phyloP scores from a whole-genome alignment of 2,329 filamentous ascomycete species.

The Penicillium sp. region DNA sequence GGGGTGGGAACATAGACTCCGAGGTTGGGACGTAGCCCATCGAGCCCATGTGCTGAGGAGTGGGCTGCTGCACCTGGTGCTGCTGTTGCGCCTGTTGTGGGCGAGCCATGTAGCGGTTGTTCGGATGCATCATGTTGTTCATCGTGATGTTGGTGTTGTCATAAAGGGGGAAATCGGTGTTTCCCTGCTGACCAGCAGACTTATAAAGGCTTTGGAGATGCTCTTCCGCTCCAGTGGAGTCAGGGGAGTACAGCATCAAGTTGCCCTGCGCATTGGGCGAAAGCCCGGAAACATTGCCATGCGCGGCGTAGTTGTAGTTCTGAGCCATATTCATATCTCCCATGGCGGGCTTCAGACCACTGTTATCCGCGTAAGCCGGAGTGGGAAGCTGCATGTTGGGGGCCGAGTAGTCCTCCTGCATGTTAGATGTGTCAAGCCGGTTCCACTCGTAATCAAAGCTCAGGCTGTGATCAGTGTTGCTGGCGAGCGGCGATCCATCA shows the following conservation, averaged over 20 bases:
- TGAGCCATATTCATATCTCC: slow-evolving; percentile 19
- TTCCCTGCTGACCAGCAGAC: slow-evolving; percentile 12
- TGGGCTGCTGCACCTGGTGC: background rate
- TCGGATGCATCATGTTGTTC: slow-evolving; percentile 3
- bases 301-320: slow-evolving; percentile 16
- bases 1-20: background rate
- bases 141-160: slow-evolving; percentile 10
- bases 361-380: slow-evolving; percentile 14
- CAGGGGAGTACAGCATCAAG: slow-evolving; percentile 35
- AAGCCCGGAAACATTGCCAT: slow-evolving; percentile 24
- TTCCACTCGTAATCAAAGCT: slow-evolving; percentile 32
- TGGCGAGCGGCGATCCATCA: slow-evolving; percentile 27
- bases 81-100: background rate
- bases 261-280: slow-evolving; percentile 33
- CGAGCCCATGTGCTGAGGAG: background rate
- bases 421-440: slow-evolving; percentile 24
- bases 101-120: background rate
- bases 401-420: slow-evolving; percentile 28
- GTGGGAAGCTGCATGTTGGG: slow-evolving; percentile 32
- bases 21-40: background rate
- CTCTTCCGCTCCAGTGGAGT: slow-evolving; percentile 27
- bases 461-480: slow-evolving; percentile 23
- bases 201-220: slow-evolving; percentile 23
- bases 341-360: slow-evolving; percentile 15
- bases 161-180: slow-evolving; percentile 34